phyloP scores from a whole-genome alignment of 2,329 filamentous ascomycete species.

The Lasiodiplodia theobromae region DNA sequence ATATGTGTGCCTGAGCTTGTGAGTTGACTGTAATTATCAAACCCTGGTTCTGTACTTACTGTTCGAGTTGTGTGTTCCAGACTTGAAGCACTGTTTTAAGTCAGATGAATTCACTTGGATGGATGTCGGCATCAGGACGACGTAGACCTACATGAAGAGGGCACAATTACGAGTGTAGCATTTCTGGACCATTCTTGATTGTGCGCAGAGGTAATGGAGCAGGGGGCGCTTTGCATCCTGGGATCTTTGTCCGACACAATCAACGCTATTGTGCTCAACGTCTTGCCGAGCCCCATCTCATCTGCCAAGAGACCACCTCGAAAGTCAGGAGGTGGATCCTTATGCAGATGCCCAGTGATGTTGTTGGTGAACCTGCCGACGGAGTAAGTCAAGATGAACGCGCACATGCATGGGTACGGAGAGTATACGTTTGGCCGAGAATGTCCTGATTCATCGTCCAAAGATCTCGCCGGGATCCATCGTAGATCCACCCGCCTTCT shows the following conservation, averaged over 20 bases:
- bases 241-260: slow-evolving; percentile 19
- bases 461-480: slow-evolving; percentile 34
- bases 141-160: neutral
- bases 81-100: neutral
- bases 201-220: neutral
- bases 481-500: slow-evolving; percentile 48
- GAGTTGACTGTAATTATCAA: neutral
- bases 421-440: neutral
- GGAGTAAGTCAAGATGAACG: no score
- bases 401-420: neutral
- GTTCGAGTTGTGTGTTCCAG: neutral
- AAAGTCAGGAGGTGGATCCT: slow-evolving; percentile 68
- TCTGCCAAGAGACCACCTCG: slow-evolving; percentile 79
- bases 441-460: neutral
- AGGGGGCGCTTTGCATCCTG: neutral
- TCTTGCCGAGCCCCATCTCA: slow-evolving; percentile 91
- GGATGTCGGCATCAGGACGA: neutral
- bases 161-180: neutral
- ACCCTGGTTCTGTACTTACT: neutral
- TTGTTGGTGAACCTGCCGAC: neutral
- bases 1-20: neutral
- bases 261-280: slow-evolving; percentile 43
- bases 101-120: no score
- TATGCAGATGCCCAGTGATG: slow-evolving; percentile 39
- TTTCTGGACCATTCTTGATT: neutral